Evolutionary conservation across 176 grass and related monocot species (phyloP).

Genomic region (Tuctoria greenei): DNA sequence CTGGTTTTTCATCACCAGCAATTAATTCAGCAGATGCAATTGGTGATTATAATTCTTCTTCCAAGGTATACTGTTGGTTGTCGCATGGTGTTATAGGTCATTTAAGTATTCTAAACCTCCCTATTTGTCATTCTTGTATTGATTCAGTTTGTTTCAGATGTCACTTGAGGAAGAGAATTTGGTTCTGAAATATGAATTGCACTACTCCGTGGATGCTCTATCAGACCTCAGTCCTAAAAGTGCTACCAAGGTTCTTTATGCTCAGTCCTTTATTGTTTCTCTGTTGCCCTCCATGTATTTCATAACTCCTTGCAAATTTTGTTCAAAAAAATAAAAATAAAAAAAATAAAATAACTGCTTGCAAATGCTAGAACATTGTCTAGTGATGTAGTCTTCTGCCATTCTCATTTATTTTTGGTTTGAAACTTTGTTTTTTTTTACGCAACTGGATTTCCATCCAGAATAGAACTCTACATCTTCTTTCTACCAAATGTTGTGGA

Average conservation of each 20-base stretch:
- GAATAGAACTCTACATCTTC: neutral
- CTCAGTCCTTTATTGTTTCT: slow-evolving; percentile 14
- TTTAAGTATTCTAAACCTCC: slow-evolving; percentile 11
- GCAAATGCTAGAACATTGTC: neutral
- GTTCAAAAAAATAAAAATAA: no score
- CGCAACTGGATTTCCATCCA: neutral
- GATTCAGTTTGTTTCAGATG: slow-evolving; percentile 45
- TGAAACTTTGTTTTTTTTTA: neutral
- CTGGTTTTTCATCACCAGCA: slow-evolving; percentile 57
- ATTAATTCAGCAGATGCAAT: slow-evolving; percentile 54
- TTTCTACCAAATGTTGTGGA: neutral
- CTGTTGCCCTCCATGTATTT: neutral
- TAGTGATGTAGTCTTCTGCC: neutral
- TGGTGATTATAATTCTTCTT: slow-evolving; percentile 40
- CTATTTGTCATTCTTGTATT: slow-evolving; percentile 1
- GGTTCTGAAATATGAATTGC: slow-evolving; percentile 44
- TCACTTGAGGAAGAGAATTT: slow-evolving; percentile 45
- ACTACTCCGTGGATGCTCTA: slow-evolving; percentile 78
- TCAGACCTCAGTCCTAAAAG: slow-evolving; percentile 59
- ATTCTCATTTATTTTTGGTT: neutral
- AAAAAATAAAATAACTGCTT: neutral
- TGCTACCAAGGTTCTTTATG: slow-evolving; percentile 50
- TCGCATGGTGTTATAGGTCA: neutral
- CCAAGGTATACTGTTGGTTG: slow-evolving; percentile 43
- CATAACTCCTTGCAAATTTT: slow-evolving; percentile 2